Evolutionary conservation across 2,329 filamentous ascomycete genomes (phyloP), one percentile per base, ranked within the genome.

Genomic region (Microdochium bolleyi): DNA sequence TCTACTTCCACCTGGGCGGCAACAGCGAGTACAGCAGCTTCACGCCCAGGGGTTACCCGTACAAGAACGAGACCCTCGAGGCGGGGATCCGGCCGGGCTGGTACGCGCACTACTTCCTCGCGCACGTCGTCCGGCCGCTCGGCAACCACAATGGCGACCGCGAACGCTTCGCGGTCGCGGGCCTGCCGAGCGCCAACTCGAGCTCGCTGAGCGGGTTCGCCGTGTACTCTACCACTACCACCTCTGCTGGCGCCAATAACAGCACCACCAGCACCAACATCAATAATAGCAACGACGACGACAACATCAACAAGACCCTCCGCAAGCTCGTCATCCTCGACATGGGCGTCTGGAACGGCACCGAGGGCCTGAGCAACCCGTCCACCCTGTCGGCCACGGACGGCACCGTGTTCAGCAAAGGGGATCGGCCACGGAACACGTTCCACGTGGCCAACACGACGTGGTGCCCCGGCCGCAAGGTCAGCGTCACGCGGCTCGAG

Each of bases 1-100:
- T 67, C 1, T 74, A 73, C 58, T 77, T 77, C 66, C 74, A 77
- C 63, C 64, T 67, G 22, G 64, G 71, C 27, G 72, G 71, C 1
- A 62, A 61, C 30, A 65, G 63, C 56, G 62, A 66, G 57, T 67
- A 67, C 53, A 60, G 57, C 52, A 54, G 61, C 48, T 67, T 66
- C 59, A 66, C 64, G 52, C 64, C 64, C 5, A 22, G n/a, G 14
- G 37, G 52, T 19, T 69, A 67, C 57, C 53, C 51, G 44, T 52
- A 58, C 24, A 64, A 68, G 56, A 62, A 62, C 53, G 66, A 69
- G 63, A 58, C 58, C 14, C 56, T 68, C 16, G 50, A 22, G 19
- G 22, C 56, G 3, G 67, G 67, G 2, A 66, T 69, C 53, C 53
- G 67, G 4, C 58, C 66, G 2, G 53, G 54, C 16, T 68, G 63